Evolutionary conservation across 192 early-diverging fungal species (phyloP).

Genomic region (Umbelopsis sp.): DNA sequence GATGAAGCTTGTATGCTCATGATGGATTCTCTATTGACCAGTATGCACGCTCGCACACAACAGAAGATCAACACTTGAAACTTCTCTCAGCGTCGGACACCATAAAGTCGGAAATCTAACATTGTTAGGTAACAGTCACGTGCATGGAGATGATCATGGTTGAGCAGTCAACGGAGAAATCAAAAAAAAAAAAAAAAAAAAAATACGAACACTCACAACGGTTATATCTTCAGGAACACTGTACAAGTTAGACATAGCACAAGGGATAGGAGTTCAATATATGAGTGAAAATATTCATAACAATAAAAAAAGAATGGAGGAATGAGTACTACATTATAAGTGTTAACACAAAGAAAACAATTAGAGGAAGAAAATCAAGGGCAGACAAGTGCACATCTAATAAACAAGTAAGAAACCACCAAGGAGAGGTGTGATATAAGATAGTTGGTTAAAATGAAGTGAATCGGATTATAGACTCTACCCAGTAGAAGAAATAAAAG

Average conservation of each 20-base stretch:
- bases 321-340: background rate
- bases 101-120: background rate
- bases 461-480: background rate
- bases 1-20: conserved; percentile 9
- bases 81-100: background rate
- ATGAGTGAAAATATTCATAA: no score
- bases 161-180: no score
- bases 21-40: background rate
- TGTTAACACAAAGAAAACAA: background rate
- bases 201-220: no score
- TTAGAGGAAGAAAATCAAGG: background rate
- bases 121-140: background rate
- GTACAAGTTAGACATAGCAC: background rate
- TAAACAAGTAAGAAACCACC: background rate
- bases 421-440: background rate
- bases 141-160: no score
- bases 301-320: no score
- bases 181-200: no score
- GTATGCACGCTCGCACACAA: background rate
- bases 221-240: background rate
- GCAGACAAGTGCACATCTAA: background rate
- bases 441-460: no score
- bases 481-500: background rate
- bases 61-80: background rate
- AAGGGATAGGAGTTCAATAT: background rate